phyloP scores from a whole-genome alignment of 495 filamentous ascomycete species.

The Neurospora africana region DNA sequence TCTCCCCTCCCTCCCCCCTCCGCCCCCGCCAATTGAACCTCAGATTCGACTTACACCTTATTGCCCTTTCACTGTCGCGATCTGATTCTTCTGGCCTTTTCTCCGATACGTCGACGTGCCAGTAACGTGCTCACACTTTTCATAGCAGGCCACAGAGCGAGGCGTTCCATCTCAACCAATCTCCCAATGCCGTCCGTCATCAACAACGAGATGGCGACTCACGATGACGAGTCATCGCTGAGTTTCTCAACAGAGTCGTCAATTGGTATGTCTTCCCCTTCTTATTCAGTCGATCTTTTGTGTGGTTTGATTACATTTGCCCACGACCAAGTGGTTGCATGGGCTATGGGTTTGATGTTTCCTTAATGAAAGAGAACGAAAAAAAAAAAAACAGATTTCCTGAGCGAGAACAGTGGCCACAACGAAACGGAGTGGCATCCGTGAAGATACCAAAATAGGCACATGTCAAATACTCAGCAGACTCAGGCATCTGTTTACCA shows the following conservation, averaged over 20 bases:
- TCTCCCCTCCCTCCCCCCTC: neutral
- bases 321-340: neutral
- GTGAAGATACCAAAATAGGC: neutral
- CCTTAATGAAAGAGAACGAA: neutral
- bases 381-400: neutral
- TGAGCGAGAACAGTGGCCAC: neutral
- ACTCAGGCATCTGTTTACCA: neutral
- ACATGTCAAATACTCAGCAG: neutral
- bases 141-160: neutral
- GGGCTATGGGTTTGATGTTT: neutral
- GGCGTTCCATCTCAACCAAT: neutral
- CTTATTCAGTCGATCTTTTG: neutral
- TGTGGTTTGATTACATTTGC: neutral
- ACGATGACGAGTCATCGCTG: neutral
- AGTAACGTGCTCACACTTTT: neutral
- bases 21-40: no score
- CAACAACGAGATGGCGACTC: neutral
- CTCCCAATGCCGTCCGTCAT: neutral
- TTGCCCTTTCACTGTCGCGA: neutral
- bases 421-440: neutral
- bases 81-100: neutral
- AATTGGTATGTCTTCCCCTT: neutral
- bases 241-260: neutral
- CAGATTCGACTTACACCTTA: neutral
- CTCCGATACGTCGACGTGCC: neutral